A percentile compares a stretch with the other conserved stretches of the same genome.
Conservation (phyloP, 257 asterid genomes). For the Solanum sejunctum region DNA sequence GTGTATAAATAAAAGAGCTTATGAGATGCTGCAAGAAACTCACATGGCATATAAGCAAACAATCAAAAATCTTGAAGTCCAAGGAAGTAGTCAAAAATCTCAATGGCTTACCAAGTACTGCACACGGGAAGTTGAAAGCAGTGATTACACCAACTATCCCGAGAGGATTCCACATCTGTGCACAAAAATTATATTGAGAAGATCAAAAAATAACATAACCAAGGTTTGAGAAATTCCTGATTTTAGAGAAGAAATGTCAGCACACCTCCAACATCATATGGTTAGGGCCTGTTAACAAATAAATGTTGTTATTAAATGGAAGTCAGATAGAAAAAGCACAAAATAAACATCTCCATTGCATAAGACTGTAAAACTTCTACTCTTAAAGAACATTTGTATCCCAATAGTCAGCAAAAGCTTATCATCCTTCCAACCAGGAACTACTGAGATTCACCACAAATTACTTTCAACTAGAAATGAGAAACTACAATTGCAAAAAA, state of each 20-base stretch:
- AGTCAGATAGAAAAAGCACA: not conserved
- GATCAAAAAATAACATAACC: not conserved
- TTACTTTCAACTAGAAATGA: not conserved
- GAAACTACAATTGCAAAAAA: not conserved
- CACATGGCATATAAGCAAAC: not conserved
- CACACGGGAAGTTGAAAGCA: conserved; percentile 97
- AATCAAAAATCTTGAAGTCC: not conserved
- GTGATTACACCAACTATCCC: conserved; percentile 95
- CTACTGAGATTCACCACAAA: not conserved
- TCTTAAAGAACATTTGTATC: not conserved
- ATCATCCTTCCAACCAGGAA: not conserved
- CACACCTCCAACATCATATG: conserved; percentile 98
- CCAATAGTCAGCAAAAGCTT: not conserved
- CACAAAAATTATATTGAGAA: conserved; percentile 5
- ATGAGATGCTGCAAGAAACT: not conserved
- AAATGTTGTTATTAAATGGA: not conserved
- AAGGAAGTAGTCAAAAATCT: not conserved
- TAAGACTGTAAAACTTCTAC: not conserved
- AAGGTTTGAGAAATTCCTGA: not conserved
- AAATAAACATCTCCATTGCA: not conserved
- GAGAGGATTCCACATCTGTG: conserved; percentile 97
- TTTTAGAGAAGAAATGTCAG: conserved; percentile 4
- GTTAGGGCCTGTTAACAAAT: conserved; percentile 67
- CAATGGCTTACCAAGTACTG: conserved; percentile 80
- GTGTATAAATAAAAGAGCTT: not conserved